Conservation (phyloP, 1,139 yeast genomes). For the Protomyces inouyei region DNA sequence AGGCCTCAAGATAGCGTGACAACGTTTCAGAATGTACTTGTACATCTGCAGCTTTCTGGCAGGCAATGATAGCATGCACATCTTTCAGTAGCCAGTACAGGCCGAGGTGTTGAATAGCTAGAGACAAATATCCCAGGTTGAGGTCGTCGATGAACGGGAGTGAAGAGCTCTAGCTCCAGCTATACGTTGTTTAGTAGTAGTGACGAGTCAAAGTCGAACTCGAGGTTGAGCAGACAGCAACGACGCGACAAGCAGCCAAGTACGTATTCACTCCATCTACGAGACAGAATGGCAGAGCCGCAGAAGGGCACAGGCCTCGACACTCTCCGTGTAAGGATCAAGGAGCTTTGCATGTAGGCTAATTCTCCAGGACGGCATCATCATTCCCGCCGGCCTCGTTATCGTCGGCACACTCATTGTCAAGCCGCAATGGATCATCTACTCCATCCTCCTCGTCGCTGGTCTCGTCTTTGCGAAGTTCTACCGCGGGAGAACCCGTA, state of each 20-base stretch:
- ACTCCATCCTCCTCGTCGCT: conserved; percentile 35
- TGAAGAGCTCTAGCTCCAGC: no score
- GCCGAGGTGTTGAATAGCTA: no score
- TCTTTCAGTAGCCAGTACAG: no score
- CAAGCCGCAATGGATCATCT: conserved; percentile 34
- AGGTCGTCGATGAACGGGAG: no score
- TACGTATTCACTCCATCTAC: neutral
- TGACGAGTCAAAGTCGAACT: neutral
- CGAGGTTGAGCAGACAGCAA: neutral
- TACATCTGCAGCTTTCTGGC: no score
- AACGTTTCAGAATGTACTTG: no score
- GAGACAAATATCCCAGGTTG: no score
- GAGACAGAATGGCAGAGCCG: conserved; percentile 4
- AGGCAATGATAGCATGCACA: no score
- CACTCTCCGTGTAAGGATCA: conserved; percentile 10
- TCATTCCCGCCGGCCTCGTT: conserved; percentile 39
- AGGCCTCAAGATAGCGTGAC: no score
- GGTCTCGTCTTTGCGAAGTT: conserved; percentile 36
- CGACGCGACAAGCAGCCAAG: neutral
- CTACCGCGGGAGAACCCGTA: conserved; percentile 40
- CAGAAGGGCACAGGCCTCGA: conserved; percentile 24
- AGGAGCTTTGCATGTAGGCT: neutral
- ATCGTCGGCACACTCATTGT: conserved; percentile 38
- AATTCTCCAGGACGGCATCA: conserved; percentile 36
- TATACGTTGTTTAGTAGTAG: no score